Evolutionary conservation across 192 early-diverging fungal genomes (phyloP).

Genomic region (Backusella sp.): DNA sequence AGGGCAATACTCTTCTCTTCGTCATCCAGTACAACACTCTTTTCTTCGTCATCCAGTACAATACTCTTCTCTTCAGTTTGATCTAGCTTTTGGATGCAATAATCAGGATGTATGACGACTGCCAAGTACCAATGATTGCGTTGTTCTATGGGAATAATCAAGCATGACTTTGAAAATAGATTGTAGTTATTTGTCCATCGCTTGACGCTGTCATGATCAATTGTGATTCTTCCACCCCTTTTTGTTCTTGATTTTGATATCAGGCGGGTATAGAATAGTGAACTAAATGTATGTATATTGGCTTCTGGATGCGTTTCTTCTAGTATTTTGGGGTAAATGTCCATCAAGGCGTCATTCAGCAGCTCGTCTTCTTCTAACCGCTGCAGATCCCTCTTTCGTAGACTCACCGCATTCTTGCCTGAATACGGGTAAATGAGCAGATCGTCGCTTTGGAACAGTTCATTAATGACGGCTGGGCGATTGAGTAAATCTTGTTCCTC

Average conservation of each 20-base stretch:
- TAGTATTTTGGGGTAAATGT: slow-evolving; percentile 9
- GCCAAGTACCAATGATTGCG: slow-evolving; percentile 9
- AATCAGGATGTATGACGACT: neutral
- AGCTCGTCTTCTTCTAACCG: slow-evolving; percentile 9
- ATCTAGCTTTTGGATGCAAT: neutral
- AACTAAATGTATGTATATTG: slow-evolving; percentile 4
- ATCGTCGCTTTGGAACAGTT: neutral
- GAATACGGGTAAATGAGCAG: slow-evolving; percentile 3
- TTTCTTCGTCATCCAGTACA: neutral
- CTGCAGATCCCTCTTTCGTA: neutral
- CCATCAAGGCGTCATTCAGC: neutral
- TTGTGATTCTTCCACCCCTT: neutral
- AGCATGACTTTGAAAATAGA: neutral
- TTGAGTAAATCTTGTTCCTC: neutral
- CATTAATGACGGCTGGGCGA: neutral
- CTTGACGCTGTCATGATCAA: neutral
- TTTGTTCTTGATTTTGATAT: neutral
- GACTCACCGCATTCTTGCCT: neutral
- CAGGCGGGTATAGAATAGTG: slow-evolving; percentile 7
- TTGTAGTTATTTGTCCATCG: neutral
- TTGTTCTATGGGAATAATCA: neutral
- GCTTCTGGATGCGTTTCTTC: neutral
- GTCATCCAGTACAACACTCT: neutral
- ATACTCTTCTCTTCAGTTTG: neutral
- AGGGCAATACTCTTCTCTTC: neutral